phyloP scores from a whole-genome alignment of 768 basidiomycete genomes.

The Lyophyllum atratum region DNA sequence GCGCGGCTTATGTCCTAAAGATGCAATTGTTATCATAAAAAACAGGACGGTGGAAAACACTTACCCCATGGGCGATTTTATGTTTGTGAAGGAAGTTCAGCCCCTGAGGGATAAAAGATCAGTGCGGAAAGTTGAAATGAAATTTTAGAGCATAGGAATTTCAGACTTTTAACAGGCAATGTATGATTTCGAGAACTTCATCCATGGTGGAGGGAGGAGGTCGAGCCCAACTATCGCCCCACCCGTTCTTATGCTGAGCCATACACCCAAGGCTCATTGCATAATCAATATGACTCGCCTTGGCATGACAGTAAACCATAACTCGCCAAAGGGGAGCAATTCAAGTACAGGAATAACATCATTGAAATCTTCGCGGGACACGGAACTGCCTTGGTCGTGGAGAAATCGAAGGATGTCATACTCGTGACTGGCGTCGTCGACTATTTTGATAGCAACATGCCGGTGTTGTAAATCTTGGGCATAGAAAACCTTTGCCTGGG shows the following conservation, averaged over 20 bases:
- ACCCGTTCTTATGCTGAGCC: constrained; percentile 14
- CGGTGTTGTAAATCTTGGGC: constrained; percentile 5
- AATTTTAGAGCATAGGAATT: too few relatives aligned
- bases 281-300: constrained; percentile 10
- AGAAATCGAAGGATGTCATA: neutral
- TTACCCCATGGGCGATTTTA: constrained; percentile 23
- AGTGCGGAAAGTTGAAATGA: too few relatives aligned
- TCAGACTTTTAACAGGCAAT: constrained; percentile 18
- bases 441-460: constrained; percentile 12
- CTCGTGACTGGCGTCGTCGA: constrained; percentile 1
- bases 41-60: neutral
- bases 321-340: constrained; percentile 20
- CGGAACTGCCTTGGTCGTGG: neutral
- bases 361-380: neutral
- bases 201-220: constrained; percentile 1
- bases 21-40: neutral
- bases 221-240: constrained; percentile 2
- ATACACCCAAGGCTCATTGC: too few relatives aligned
- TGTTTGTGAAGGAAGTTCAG: constrained; percentile 19
- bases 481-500: neutral
- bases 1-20: constrained; percentile 11
- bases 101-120: too few relatives aligned
- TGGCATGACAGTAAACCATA: constrained; percentile 31
- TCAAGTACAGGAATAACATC: constrained; percentile 25
- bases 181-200: constrained; percentile 17